Evolutionary conservation across 345 rosid species (phyloP), one percentile per base, ranked within the genome.

Genomic region (Eucalyptus leucophloia): DNA sequence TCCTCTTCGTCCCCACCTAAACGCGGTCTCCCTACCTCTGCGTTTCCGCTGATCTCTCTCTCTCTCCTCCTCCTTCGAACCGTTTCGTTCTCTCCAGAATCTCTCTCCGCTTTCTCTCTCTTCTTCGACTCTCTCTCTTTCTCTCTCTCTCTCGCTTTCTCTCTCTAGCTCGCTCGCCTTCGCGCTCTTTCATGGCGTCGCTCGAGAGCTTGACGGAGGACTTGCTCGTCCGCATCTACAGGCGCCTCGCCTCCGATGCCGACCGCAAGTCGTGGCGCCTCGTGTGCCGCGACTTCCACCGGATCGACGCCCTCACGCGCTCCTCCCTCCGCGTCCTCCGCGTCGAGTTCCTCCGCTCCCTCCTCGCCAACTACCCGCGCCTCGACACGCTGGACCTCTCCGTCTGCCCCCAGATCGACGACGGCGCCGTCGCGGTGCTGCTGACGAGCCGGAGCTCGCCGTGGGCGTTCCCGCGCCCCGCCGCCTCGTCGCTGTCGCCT

Each of bases 1-100:
- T 96, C 92, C 92, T 97, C 90, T 96, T 97, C 69, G 97, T 96
- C 69, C 98, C 98, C 7, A 95, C 98, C 93, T 96, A 89, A 67
- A 9, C 69, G 62, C 80, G 26, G 40, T 24, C 44, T 7, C 56
- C 32, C 37, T 0, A 69, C 11, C 28, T 10, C 82, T 14, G 44
- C 44, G 14, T 72, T 37, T 40, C 83, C 83, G 7, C 81, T 37
- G 26, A 69, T 69, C 81, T 18, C 34, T 24, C 81, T 24, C 81
- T 32, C 21, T 49, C 53, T 49, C 53, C 77, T 67, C 18, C 80
- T 67, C 10, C 77, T 17, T 3, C 80, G 14, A 18, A 69, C 37
- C 42, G 80, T 67, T 32, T 32, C 80, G 11, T 17, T 67, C 18
- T 32, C 12, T 19, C 40, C 80, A 67, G 80, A n/a, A 32, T 67